Evolutionary conservation across 306 rosid species (phyloP), one percentile per base, ranked within the genome.

Genomic region (Sicyos edulis): DNA sequence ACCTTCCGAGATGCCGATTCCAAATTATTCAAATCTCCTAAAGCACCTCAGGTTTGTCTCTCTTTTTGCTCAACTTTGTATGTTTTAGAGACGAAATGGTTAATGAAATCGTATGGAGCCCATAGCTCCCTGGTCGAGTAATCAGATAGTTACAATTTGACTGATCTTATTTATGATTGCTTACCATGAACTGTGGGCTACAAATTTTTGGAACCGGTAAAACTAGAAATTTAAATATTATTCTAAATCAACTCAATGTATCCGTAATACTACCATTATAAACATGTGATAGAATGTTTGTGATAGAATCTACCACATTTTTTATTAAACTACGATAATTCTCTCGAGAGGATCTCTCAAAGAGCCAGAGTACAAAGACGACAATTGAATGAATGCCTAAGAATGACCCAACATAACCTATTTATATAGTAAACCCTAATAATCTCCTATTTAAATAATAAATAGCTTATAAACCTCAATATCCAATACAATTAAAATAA

Each of bases 41-140:
- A 78, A 80, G 32, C 58, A 54, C 78, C 80, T 54, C 77, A 86
- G 97, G 97, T 92, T 72, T 72, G 86, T 78, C 51, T n/a, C 52
- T 74, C 1, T 72, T 29, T 24, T 77, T 74, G n/a, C 67, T 51
- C 73, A 32, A 0, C 40, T 29, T 49, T 15, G 11, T 54, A 10
- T 54, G 29, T 29, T 54, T 1, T 34, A 71, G 58, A n/a, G 34
- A 71, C 10, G 17, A 22, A 54, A 32, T 19, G 10, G 17, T 37
- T 54, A 29, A 22, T 11, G n/a, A 2, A 14, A 6, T 32, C 42
- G 24, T 49, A 47, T 19, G 69, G 8, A 63, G 13, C 34, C 12
- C n/a, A 44, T 65, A 11, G 53, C 71, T 44, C 71, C 53, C 54
- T 42, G 32, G 32, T 65, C 3, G 32, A 65, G 71, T 65, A 19